Base-by-base conservation (phyloP, 176 grass and related monocot species). In the Hordeum vulgare region DNA sequence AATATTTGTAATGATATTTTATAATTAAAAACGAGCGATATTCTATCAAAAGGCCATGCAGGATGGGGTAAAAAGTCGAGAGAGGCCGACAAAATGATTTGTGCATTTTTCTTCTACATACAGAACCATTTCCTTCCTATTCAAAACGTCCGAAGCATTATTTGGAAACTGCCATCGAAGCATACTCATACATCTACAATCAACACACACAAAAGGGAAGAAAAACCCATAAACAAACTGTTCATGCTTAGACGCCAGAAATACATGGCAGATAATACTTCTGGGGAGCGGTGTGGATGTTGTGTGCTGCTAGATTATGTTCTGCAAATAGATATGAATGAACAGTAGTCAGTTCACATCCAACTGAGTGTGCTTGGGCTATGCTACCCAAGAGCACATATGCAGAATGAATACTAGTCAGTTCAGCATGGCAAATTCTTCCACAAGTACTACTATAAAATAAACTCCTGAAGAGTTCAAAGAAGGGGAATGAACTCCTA, bases 261-360 rank as follows among this genome's bases (percentile, higher is more conserved):
- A 45, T 37, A 68, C 67, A 83, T 34, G 75, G 11, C 49, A 11
- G 20, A 41, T 35, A 7, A 73, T 68, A 76, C 29, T 54, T 69
- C 62, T 34, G 29, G 33, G 27, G 75, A 61, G 59, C 27, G 1
- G 10, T 18, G 58, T 75, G 6, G 18, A 72, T 3, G 4, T 56
- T 76, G 31, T 76, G 54, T 14, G 53, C 74, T 13, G 3, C 63
- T 77, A 39, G 54, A 26, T 47, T 37, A 53, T 72, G 56, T 65
- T 89, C 83, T 85, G 88, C 78, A 78, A 65, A 81, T 77, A 45
- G 29, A 5, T 1, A 68, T 67, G 59, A 9, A 59, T 9, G 71
- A 61, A 54, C 21, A 68, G 18, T 4, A 73, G 9, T 76, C 39
- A 68, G 72, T 65, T 72, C 33, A 65, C 31, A 86, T 77, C 5